Base-by-base conservation (phyloP, 2,329 filamentous ascomycete genomes). In the Fulvia fulva region DNA sequence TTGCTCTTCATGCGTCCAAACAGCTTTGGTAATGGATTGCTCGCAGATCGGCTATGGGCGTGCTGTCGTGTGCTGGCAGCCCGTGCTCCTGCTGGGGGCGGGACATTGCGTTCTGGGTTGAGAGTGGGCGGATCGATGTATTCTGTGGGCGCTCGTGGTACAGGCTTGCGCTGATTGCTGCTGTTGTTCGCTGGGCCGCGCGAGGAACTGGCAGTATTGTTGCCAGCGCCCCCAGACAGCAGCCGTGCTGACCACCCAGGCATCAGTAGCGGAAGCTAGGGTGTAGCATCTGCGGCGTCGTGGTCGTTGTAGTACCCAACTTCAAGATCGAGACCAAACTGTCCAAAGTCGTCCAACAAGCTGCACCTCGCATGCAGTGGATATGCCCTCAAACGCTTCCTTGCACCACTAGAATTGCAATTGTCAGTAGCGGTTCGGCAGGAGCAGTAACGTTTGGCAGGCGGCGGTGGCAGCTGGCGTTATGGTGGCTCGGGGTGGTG, bases 21-120 rank as follows among this genome's bases (percentile, higher is more conserved):
- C 30, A 91, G 75, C 19, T 85, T 86, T 7, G 89, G 87, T 63
- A 93, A 88, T 11, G 90, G 89, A 68, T 93, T 87, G 79, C 90
- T 94, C 77, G 88, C 83, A 56, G 90, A 92, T 55, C 89, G 85
- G 30, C 61, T 67, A 58, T 74, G 71, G 11, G 56, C 50, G 61
- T 70, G 69, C 60, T 65, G 64, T 22, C 56, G 53, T 41, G 62
- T 55, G 34, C 58, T 60, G 5, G 58, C 25, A 26, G 60, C 54
- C 37, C 49, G 60, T 47, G 65, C 60, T 28, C 61, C 60, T 12
- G 56, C 56, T 28, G 65, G 67, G 22, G 64, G 64, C 5, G 64
- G 57, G 23, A 53, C 55, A 26, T 58, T 34, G 54, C 60, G 62
- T 43, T 64, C 63, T 25, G 59, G 54, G 55, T 67, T 63, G 34